Conservation (phyloP, 192 early-diverging fungal genomes). For the Coemansia sp. region DNA sequence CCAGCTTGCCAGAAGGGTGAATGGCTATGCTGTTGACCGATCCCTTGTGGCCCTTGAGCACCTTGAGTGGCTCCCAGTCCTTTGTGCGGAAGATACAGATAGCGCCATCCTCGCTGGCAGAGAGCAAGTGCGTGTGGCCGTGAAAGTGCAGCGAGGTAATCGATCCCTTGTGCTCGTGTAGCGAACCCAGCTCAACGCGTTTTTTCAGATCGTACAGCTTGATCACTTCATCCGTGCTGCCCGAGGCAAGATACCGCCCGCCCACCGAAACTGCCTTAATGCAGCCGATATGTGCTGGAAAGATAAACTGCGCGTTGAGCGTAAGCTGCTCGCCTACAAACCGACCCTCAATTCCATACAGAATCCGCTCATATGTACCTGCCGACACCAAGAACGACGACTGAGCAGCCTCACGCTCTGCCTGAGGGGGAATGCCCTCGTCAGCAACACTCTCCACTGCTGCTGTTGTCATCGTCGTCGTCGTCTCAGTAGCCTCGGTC, state of each 20-base stretch:
- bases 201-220: slow-evolving; percentile 88
- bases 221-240: slow-evolving; percentile 95
- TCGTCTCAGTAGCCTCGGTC: background rate
- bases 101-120: slow-evolving; percentile 86
- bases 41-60: slow-evolving; percentile 77
- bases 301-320: slow-evolving; percentile 81
- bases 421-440: slow-evolving; percentile 9
- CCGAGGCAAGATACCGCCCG: slow-evolving; percentile 85
- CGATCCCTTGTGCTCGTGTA: slow-evolving; percentile 91
- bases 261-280: slow-evolving; percentile 87
- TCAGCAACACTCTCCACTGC: background rate
- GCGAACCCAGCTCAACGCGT: slow-evolving; percentile 86
- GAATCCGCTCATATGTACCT: slow-evolving; percentile 95
- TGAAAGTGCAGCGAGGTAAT: slow-evolving; percentile 87
- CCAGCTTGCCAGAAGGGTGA: slow-evolving; percentile 95
- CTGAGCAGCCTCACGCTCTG: slow-evolving; percentile 22
- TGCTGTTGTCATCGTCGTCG: background rate
- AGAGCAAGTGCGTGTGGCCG: slow-evolving; percentile 82
- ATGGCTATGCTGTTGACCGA: slow-evolving; percentile 78
- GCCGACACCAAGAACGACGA: slow-evolving; percentile 51
- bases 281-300: slow-evolving; percentile 92
- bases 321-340: slow-evolving; percentile 32
- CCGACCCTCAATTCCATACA: slow-evolving; percentile 87
- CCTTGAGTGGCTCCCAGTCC: slow-evolving; percentile 97
- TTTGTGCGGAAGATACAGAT: slow-evolving; percentile 90